Percentiles rank a stretch among this genome's conserved stretches.
These are phyloP conservation scores for Seiridium unicorne DNA, from an alignment of 2,329 filamentous ascomycete species.

Conservation along the genomic window DNA sequence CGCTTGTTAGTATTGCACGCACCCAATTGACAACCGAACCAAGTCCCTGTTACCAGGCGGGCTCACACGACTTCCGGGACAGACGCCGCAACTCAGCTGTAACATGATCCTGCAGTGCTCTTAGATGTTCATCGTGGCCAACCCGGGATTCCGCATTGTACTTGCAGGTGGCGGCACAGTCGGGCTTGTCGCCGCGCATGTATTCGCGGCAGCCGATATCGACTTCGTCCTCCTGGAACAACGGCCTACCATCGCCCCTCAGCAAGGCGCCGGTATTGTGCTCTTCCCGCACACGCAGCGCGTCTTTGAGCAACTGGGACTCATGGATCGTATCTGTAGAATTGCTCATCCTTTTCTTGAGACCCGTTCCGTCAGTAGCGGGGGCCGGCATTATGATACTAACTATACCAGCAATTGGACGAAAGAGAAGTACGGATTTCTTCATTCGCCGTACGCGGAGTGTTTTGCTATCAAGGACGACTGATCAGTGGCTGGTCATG, in stretches of 20 bases:
- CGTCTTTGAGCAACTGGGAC: conserved; percentile 1
- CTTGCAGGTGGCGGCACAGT: neutral
- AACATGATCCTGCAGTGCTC: too few species aligned
- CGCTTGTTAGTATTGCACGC: too few species aligned
- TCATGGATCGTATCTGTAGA: neutral
- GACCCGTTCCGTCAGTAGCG: neutral
- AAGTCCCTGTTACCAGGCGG: too few species aligned
- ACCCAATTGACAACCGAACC: too few species aligned
- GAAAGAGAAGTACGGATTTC: neutral
- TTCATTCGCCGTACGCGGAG: neutral
- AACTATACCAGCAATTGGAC: neutral
- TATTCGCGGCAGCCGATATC: neutral
- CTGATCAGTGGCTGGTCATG: neutral
- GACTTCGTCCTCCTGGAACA: neutral
- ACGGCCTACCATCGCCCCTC: neutral
- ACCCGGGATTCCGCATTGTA: neutral
- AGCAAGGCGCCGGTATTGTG: neutral
- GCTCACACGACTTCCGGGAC: too few species aligned
- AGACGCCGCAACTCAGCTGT: too few species aligned
- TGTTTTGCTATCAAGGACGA: neutral
- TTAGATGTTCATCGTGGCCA: too few species aligned
- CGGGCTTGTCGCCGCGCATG: neutral
- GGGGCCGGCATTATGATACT: neutral
- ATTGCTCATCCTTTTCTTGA: neutral
- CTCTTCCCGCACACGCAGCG: neutral